A percentile compares a stretch with the other conserved stretches of the same genome.
Conservation (phyloP, 805 yeast species). For the Phaffomyces opuntiae region DNA sequence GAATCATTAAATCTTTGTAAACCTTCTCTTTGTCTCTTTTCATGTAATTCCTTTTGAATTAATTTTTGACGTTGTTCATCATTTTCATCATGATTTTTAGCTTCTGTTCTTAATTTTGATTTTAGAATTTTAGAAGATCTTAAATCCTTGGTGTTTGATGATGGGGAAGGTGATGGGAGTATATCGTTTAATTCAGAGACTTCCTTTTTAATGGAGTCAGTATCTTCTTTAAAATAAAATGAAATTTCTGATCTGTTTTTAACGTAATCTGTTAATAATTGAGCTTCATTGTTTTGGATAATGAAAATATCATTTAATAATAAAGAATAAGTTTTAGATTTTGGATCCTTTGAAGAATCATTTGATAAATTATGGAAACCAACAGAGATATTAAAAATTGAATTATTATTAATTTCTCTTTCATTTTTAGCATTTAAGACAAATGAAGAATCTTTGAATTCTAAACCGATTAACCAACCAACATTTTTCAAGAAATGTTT, state of each 20-base stretch:
- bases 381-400: constrained; percentile 65
- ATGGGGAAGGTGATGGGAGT: constrained; percentile 8
- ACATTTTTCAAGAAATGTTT: constrained; percentile 64
- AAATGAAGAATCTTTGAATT: constrained; percentile 74
- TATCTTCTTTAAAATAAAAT: constrained; percentile 71
- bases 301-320: constrained; percentile 76
- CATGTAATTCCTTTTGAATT: constrained; percentile 77
- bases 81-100: constrained; percentile 63
- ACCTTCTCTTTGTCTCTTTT: constrained; percentile 82
- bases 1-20: constrained; percentile 73
- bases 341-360: constrained; percentile 36
- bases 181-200: constrained; percentile 34
- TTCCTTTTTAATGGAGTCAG: constrained; percentile 31
- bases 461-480: constrained; percentile 88
- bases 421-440: constrained; percentile 69
- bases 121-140: constrained; percentile 60
- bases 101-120: constrained; percentile 73
- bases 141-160: constrained; percentile 21
- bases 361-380: constrained; percentile 65
- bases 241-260: constrained; percentile 71
- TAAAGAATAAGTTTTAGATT: constrained; percentile 58
- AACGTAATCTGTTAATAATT: constrained; percentile 65
- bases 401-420: constrained; percentile 59
- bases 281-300: constrained; percentile 51
- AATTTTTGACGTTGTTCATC: constrained; percentile 77